phyloP scores from a whole-genome alignment of 768 basidiomycete genomes.

The Kockovaella imperatae region DNA sequence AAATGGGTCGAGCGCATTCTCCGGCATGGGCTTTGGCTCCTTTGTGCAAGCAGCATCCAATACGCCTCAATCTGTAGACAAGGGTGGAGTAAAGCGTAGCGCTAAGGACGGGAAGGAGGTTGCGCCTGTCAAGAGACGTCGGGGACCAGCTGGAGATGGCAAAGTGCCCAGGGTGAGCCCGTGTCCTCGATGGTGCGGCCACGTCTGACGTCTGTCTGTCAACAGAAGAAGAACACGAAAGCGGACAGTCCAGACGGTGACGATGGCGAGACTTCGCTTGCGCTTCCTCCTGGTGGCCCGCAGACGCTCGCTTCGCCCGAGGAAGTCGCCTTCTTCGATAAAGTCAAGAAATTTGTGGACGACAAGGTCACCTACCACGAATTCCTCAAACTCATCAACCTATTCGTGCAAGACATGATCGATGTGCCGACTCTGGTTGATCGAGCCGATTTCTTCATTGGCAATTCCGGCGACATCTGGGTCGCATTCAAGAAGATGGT shows the following conservation, averaged over 20 bases:
- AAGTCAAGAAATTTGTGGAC: constrained; percentile 56
- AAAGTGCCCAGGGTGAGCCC: constrained; percentile 34
- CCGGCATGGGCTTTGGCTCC: constrained; percentile 27
- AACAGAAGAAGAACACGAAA: constrained; percentile 35
- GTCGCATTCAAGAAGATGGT: constrained; percentile 77
- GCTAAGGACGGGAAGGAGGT: constrained; percentile 24
- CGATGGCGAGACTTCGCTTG: constrained; percentile 16
- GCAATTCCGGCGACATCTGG: constrained; percentile 66
- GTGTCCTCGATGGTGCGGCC: constrained; percentile 9
- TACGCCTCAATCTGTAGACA: constrained; percentile 8
- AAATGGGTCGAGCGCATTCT: constrained; percentile 28
- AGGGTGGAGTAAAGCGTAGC: constrained; percentile 17
- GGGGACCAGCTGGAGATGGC: constrained; percentile 19
- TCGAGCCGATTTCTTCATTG: constrained; percentile 70
- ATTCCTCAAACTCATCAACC: constrained; percentile 82
- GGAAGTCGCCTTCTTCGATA: constrained; percentile 88
- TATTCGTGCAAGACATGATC: constrained; percentile 87
- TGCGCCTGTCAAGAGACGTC: constrained; percentile 22
- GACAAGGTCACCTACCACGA: constrained; percentile 56
- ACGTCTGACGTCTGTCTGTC: too few species aligned
- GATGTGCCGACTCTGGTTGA: constrained; percentile 75
- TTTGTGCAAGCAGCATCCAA: constrained; percentile 19
- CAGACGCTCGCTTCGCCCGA: constrained; percentile 49
- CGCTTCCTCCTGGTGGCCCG: constrained; percentile 18
- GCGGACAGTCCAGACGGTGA: constrained; percentile 34